Base-by-base conservation (phyloP, 2,329 filamentous ascomycete species). In the Fusarium sp. region DNA sequence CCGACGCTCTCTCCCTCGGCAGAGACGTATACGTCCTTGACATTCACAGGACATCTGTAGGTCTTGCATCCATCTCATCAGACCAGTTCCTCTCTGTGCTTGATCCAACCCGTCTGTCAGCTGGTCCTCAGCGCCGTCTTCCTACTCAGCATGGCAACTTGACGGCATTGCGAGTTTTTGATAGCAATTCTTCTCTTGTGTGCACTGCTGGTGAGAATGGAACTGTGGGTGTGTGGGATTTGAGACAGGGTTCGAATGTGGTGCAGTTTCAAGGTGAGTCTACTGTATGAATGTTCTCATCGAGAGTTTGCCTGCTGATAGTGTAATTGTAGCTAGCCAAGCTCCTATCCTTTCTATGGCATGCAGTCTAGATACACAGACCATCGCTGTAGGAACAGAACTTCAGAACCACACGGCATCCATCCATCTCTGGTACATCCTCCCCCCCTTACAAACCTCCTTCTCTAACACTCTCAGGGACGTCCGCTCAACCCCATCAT, bases 151-250 rank as follows among this genome's bases (percentile, higher is more conserved):
- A 92, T 68, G 83, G 85, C 8, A 91, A 91, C 64, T 81, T 93
- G 69, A 90, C 89, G 16, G 88, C 87, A 65, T 80, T 93, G 29
- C 84, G 85, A 53, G 82, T 85, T 2, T 85, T 88, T 46, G 86
- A 88, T 62, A 80, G 79, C 8, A 78, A 78, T 21, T 83, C 83
- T 28, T 84, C 84, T 7, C 75, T 90, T 21, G 82, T 93, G 8
- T 88, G 87, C 62, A 94, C 92, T 0, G 88, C 91, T 1, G 92
- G 92, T 46, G 87, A 91, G 76, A 90, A 94, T 75, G 92, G 92
- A 10, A 82, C 84, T 11, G 85, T 93, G 13, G 85, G 82, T 0
- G 79, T 92, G 47, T 91, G 90, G 89, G 91, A 93, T 80, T 75
- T 90, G 68, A 84, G 90, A 63, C 81, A 79, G 31, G 79, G 83